phyloP scores from a whole-genome alignment of 352 stramenopile species.

The Globisporangium spinosum region DNA sequence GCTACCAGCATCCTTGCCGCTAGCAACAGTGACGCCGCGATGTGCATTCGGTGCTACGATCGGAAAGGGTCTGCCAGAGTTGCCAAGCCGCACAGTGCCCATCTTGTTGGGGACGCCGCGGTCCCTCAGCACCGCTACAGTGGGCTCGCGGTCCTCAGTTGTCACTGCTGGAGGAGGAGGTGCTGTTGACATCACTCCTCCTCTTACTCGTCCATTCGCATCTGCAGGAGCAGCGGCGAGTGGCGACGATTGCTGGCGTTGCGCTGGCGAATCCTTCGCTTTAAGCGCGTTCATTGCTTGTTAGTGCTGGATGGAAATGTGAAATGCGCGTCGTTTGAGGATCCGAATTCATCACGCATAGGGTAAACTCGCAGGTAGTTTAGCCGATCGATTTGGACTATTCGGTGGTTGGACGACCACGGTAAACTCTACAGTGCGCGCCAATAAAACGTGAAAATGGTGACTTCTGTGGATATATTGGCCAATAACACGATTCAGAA shows the following conservation, averaged over 20 bases:
- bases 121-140: slow-evolving; percentile 21
- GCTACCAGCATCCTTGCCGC: no score
- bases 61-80: slow-evolving; percentile 39
- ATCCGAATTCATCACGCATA: neutral
- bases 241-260: no score
- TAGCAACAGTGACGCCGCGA: neutral
- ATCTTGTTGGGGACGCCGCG: slow-evolving; percentile 37
- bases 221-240: no score
- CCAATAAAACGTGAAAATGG: no score
- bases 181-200: slow-evolving; percentile 13
- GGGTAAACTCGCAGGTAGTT: neutral
- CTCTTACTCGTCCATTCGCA: neutral
- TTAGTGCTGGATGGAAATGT: no score
- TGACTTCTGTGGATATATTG: no score
- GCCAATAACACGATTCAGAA: no score
- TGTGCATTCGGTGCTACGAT: neutral
- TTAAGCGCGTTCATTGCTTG: no score
- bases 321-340: neutral
- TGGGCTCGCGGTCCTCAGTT: neutral
- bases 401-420: no score
- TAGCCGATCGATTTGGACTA: neutral
- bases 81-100: slow-evolving; percentile 46
- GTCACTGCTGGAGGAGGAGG: slow-evolving; percentile 3
- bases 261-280: neutral
- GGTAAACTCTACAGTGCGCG: no score